phyloP scores from a whole-genome alignment of 306 rosid genomes.

The Prunus padus region DNA sequence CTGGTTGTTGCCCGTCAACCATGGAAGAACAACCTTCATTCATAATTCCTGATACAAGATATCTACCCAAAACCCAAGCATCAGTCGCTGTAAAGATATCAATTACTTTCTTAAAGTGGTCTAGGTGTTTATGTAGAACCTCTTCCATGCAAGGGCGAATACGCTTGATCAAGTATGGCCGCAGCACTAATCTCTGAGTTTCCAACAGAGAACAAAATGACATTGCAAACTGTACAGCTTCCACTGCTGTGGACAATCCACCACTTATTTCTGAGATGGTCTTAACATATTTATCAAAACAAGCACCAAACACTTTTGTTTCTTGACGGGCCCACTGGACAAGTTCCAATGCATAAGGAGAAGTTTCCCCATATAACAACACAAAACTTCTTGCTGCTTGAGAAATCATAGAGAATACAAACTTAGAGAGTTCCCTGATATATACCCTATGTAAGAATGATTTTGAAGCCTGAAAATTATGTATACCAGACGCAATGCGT shows the following conservation, averaged over 20 bases:
- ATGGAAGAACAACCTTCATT: conserved; percentile 38
- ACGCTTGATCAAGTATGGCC: conserved; percentile 44
- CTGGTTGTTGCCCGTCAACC: conserved; percentile 41
- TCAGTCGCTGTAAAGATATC: conserved; percentile 54
- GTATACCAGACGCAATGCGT: conserved; percentile 40
- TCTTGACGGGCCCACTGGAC: conserved; percentile 50
- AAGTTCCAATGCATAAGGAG: conserved; percentile 49
- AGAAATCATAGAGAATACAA: conserved; percentile 67
- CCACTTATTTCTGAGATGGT: conserved; percentile 41
- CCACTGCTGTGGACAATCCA: conserved; percentile 44
- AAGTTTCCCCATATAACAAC: conserved; percentile 55
- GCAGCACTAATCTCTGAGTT: conserved; percentile 45
- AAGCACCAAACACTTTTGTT: conserved; percentile 43
- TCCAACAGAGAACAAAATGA: conserved; percentile 62
- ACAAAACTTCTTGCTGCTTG: conserved; percentile 61
- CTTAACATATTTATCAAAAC: conserved; percentile 43
- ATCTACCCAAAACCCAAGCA: conserved; percentile 63
- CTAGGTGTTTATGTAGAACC: conserved; percentile 44
- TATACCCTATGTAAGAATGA: conserved; percentile 37
- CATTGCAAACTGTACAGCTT: conserved; percentile 42
- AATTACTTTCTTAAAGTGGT: conserved; percentile 61
- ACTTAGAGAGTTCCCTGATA: conserved; percentile 50
- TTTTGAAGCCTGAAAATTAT: conserved; percentile 34
- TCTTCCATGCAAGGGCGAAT: conserved; percentile 57
- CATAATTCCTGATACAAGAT: conserved; percentile 56